Evolutionary conservation across 139 green algal species (phyloP), one percentile per base, ranked within the genome.

Genomic region (Volvox reticuliferus): DNA sequence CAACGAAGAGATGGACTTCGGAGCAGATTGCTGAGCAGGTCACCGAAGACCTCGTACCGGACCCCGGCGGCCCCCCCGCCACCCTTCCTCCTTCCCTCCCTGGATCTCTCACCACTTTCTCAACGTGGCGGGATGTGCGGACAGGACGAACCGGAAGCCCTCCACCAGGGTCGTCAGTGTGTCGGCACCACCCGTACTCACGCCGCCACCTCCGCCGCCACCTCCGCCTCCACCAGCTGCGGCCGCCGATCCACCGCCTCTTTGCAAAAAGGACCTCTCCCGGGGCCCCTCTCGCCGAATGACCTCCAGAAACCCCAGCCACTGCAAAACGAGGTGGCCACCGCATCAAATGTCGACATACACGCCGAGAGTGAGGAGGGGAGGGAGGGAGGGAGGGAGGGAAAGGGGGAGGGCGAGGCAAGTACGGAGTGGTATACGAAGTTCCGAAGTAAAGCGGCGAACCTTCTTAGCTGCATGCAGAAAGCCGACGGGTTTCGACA

Each of bases 241-340:
- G 13, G 50, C 79, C 79, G 79, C 44, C 6, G 44, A 55, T 14
- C 2, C 26, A 0, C 26, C 28, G 13, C 28, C 37, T 5, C 68
- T 33, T 24, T 71, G 36, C 33, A 88, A 65, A 82, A 97, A 97
- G 9, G 93, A 89, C 36, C 91, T 88, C 86, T 97, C 95, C 17
- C 95, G 90, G 0, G 95, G 95, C 0, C 95, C 95, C 89, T 97
- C 95, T 3, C 94, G 79, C 9, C 95, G 86, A 75, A 97, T 91
- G n/a, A 97, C 94, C 88, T 97, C 95, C 73, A 97, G 36, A 79
- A 95, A 97, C 0, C 95, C 95, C 30, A 97, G 91, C 55, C 96
- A 96, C 90, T 97, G 94, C 14, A 36, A 14, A 55, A 55, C 44
- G 44, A 55, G 9, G 44, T 55, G 44, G 9, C 44, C 73, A 37